A percentile compares a stretch with the other conserved stretches of the same genome.
phyloP scores from a whole-genome alignment of 192 early-diverging fungal species.

The Coemansia aciculifera region DNA sequence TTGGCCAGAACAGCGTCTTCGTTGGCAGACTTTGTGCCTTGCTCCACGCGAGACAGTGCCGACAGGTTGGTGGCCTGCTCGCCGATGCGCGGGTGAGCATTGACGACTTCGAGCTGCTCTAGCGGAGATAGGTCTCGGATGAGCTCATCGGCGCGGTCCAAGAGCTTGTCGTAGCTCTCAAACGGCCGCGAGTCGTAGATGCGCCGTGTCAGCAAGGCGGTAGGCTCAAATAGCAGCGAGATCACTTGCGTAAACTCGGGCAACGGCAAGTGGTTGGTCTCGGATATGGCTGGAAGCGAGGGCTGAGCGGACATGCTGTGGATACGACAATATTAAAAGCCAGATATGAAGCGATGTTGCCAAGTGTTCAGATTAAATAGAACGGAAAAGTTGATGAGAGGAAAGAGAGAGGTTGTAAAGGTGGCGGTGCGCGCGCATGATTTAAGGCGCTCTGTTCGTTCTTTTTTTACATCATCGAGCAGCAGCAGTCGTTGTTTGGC shows the following conservation, averaged over 20 bases:
- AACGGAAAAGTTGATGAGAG: background rate
- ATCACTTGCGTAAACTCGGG: conserved; percentile 62
- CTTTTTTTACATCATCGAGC: background rate
- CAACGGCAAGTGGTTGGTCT: conserved; percentile 61
- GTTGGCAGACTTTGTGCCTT: conserved; percentile 57
- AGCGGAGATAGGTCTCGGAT: conserved; percentile 57
- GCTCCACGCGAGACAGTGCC: conserved; percentile 70
- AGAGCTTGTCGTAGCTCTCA: conserved; percentile 64
- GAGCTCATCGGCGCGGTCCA: conserved; percentile 60
- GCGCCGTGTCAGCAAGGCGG: conserved; percentile 73
- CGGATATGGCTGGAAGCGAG: conserved; percentile 63
- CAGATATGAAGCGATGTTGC: background rate
- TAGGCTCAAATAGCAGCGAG: conserved; percentile 80
- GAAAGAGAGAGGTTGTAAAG: background rate
- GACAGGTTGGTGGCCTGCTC: conserved; percentile 69
- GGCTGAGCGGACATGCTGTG: conserved; percentile 34
- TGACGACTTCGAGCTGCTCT: conserved; percentile 79
- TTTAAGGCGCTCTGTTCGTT: background rate
- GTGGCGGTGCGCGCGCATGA: background rate
- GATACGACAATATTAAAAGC: conserved; percentile 3
- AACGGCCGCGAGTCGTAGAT: conserved; percentile 73
- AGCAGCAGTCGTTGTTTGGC: background rate
- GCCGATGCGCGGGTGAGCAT: conserved; percentile 90
- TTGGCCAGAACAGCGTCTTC: conserved; percentile 60
- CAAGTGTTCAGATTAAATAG: background rate